Conservation (phyloP, 768 basidiomycete genomes). For the Tricholoma furcatifolium region DNA sequence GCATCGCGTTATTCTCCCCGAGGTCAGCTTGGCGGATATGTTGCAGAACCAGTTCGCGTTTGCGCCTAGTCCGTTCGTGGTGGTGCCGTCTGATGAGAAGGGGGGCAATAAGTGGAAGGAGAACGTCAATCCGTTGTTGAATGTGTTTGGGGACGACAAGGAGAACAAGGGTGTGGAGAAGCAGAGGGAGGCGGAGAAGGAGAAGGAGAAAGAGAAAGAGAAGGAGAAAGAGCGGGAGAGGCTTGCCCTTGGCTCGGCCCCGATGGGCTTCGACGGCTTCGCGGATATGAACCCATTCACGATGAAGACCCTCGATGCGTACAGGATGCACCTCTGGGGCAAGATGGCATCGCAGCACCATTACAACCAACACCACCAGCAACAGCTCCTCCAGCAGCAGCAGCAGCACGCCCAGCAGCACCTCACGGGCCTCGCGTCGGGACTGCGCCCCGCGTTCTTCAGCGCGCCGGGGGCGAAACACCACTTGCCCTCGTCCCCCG, state of each 20-base stretch:
- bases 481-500: conserved; percentile 23
- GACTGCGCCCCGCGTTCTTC: conserved; percentile 36
- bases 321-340: conserved; percentile 90
- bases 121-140: conserved; percentile 79
- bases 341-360: conserved; percentile 80
- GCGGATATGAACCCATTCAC: conserved; percentile 82
- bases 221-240: conserved; percentile 19
- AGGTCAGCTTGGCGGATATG: conserved; percentile 33
- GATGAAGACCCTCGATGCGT: conserved; percentile 83
- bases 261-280: conserved; percentile 67
- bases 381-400: conserved; percentile 34
- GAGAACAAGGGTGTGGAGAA: too few relatives aligned
- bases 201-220: conserved; percentile 11
- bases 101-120: conserved; percentile 47
- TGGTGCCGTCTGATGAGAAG: too few relatives aligned
- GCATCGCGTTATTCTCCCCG: conserved; percentile 80
- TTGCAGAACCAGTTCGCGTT: conserved; percentile 18
- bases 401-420: conserved; percentile 25
- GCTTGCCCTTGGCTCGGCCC: too few relatives aligned
- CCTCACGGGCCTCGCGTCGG: conserved; percentile 37
- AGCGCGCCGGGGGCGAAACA: conserved; percentile 14
- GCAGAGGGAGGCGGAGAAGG: background rate
- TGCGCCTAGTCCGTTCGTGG: conserved; percentile 9
- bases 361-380: conserved; percentile 42
- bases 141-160: conserved; percentile 30